These are phyloP conservation scores for Psilocybe cubensis DNA, from an alignment of 768 basidiomycete genomes.

Conservation along the genomic window DNA sequence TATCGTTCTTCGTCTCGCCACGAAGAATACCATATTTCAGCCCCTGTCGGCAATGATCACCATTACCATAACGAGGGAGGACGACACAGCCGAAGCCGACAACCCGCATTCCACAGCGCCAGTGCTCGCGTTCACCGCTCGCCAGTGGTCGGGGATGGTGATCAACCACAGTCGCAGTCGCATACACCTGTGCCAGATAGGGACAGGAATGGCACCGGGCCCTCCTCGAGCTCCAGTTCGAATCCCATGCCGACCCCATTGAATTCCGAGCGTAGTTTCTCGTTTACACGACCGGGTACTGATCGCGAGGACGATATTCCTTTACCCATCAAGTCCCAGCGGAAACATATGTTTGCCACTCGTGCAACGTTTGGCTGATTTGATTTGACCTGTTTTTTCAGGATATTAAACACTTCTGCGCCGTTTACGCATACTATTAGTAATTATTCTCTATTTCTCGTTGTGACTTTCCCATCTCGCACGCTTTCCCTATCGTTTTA, in stretches of 20 bases:
- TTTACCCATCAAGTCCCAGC: constrained; percentile 27
- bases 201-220: not conserved
- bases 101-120: too few species aligned
- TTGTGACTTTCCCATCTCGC: too few species aligned
- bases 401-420: too few species aligned
- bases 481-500: too few species aligned
- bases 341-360: constrained; percentile 25
- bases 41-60: not conserved
- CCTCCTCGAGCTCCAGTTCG: not conserved
- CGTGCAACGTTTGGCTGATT: constrained; percentile 12
- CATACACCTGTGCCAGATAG: not conserved
- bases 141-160: not conserved
- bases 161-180: not conserved
- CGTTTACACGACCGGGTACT: constrained; percentile 3
- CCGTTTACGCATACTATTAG: too few species aligned
- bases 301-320: constrained; percentile 18
- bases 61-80: not conserved
- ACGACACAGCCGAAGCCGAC: not conserved
- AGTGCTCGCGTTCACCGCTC: not conserved
- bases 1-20: not conserved
- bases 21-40: not conserved
- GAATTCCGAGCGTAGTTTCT: constrained; percentile 10
- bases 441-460: too few species aligned
- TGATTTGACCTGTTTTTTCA: not conserved
- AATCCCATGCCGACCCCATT: constrained; percentile 8